Evolutionary conservation across 805 yeast species (phyloP).

Genomic region (Citeromyces matritensis): DNA sequence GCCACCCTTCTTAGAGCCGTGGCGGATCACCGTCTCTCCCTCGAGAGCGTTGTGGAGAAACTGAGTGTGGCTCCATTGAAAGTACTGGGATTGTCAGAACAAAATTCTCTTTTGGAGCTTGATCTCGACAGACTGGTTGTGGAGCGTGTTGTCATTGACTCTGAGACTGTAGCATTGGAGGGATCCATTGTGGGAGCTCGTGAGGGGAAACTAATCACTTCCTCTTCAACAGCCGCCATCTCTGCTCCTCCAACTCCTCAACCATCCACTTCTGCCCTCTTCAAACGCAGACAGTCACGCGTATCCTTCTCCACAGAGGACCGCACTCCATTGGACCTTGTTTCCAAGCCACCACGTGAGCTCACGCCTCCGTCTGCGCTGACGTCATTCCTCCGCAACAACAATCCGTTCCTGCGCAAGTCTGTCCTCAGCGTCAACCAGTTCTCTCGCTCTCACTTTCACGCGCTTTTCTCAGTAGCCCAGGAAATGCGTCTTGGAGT

Average conservation of each 20-base stretch:
- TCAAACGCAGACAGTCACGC: slow-evolving; percentile 24
- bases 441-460: slow-evolving; percentile 78
- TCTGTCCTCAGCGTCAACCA: slow-evolving; percentile 82
- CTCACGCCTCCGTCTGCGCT: slow-evolving; percentile 70
- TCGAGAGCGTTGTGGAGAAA: slow-evolving; percentile 56
- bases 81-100: slow-evolving; percentile 74
- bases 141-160: slow-evolving; percentile 73
- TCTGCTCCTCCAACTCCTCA: slow-evolving; percentile 12
- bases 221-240: no score
- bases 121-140: slow-evolving; percentile 74
- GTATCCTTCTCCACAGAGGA: slow-evolving; percentile 29
- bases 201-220: slow-evolving; percentile 25
- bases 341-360: slow-evolving; percentile 61
- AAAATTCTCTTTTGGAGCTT: slow-evolving; percentile 66
- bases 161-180: slow-evolving; percentile 72
- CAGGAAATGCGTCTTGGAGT: slow-evolving; percentile 96
- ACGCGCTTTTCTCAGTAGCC: slow-evolving; percentile 87
- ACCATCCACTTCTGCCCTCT: slow-evolving; percentile 15
- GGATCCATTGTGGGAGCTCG: slow-evolving; percentile 42
- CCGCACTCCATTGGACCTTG: slow-evolving; percentile 21
- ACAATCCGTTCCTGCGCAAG: slow-evolving; percentile 84
- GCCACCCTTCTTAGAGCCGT: slow-evolving; percentile 71
- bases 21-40: slow-evolving; percentile 50
- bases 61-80: slow-evolving; percentile 71
- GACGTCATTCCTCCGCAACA: slow-evolving; percentile 56